Conservation (phyloP, 148 eudicot species). For the Camellia japonica region DNA sequence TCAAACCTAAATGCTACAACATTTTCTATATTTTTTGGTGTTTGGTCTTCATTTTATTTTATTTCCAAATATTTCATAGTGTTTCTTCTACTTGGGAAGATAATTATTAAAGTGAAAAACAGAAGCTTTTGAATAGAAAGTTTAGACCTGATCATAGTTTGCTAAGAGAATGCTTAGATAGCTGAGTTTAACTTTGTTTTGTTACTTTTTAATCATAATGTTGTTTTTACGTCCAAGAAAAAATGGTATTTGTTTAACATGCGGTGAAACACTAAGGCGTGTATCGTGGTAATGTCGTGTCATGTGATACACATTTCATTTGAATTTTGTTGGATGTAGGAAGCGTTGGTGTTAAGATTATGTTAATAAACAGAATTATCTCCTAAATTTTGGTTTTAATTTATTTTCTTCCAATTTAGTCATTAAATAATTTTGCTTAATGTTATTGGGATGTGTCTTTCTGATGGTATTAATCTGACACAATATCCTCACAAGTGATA, state of each 20-base stretch:
- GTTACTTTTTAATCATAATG: not conserved
- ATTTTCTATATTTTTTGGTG: not conserved
- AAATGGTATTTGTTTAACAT: not conserved
- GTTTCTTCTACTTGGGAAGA: not conserved
- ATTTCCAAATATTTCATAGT: not conserved
- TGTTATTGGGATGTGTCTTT: conserved; percentile 11
- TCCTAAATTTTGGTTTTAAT: not conserved
- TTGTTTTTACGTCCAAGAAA: not conserved
- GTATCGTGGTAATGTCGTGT: not conserved
- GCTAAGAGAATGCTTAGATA: not conserved
- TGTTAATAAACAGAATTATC: not conserved
- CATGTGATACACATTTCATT: not conserved
- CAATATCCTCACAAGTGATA: conserved; percentile 67
- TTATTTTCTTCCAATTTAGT: not conserved
- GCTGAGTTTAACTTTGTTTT: not conserved
- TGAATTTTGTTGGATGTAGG: not conserved
- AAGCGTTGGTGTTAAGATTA: not conserved
- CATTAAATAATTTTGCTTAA: not conserved
- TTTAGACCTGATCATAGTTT: not conserved
- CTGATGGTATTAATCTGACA: conserved; percentile 45
- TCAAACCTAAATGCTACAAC: not conserved
- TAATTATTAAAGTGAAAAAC: not conserved
- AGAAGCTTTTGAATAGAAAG: not conserved
- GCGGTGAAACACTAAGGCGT: not conserved
- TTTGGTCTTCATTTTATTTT: not conserved